Evolutionary conservation across 495 filamentous ascomycete species (phyloP), one percentile per base, ranked within the genome.

Genomic region (Parachaetomium inaequale): DNA sequence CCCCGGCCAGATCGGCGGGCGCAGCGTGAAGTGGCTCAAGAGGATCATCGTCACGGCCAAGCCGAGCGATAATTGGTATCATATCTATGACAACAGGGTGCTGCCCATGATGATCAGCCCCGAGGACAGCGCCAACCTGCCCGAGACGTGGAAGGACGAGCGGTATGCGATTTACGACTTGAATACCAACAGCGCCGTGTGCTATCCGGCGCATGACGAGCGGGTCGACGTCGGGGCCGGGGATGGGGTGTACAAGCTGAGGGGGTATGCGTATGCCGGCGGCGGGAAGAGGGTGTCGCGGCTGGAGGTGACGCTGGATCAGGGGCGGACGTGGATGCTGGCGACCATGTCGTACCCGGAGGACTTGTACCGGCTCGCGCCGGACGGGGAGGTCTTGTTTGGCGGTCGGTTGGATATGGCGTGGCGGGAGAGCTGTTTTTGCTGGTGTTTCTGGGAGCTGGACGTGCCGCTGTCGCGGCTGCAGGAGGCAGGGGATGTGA

Each of bases 11-110:
- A 97, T 98, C 63, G 93, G 93, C 45, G 93, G 93, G 7, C 81
- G 93, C 51, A 96, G 92, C 73, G 93, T 98, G 29, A 98, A 98
- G 74, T 98, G 93, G 93, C 68, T 98, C 63, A 96, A 89, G 78
- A 87, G 81, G 45, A 81, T 98, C 54, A 88, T 93, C 32, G 68
- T 97, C 51, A 94, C 92, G 0, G 82, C 85, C 7, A 73, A 74
- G 4, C 93, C 93, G 0, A 96, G 91, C 68, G 88, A 93, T 54
- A 96, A 96, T 66, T 96, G 93, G 92, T 98, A 97, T 66, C 93
- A 98, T 72, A 91, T 95, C 58, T 91, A 95, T 68, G 93, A 98
- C 69, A 98, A 98, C 65, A 79, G 93, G 49, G 93, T 97, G 10
- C 74, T 98, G 50, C 93, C 93, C 17, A 96, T 91, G 0, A 93